phyloP scores from a whole-genome alignment of 2,329 filamentous ascomycete genomes.

The Waltergamsia citrina region DNA sequence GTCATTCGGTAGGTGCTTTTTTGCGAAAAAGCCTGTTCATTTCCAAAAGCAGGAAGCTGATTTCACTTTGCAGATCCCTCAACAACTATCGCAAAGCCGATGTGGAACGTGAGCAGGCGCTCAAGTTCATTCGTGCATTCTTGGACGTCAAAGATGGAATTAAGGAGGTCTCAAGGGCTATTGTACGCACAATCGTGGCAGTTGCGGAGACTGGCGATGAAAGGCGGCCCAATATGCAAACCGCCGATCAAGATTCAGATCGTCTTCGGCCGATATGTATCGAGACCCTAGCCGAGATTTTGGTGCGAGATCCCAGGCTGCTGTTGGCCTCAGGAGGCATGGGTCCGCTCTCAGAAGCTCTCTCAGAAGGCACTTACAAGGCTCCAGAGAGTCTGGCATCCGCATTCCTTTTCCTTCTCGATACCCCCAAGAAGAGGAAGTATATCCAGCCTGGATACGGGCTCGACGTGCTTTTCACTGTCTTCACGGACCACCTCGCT shows the following conservation, averaged over 20 bases:
- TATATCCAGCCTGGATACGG: slow-evolving; percentile 85
- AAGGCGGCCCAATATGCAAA: slow-evolving; percentile 65
- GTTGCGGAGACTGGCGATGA: slow-evolving; percentile 86
- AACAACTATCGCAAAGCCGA: slow-evolving; percentile 96
- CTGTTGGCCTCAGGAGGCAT: slow-evolving; percentile 79
- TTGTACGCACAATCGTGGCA: slow-evolving; percentile 83
- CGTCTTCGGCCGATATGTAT: slow-evolving; percentile 83
- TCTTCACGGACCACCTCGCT: slow-evolving; percentile 75
- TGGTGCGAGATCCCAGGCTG: slow-evolving; percentile 75
- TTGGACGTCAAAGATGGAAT: slow-evolving; percentile 91
- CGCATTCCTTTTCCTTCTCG: slow-evolving; percentile 83
- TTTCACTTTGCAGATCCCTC: slow-evolving; percentile 57
- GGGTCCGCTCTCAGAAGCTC: slow-evolving; percentile 77
- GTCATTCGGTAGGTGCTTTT: slow-evolving; percentile 56
- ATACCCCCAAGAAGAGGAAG: slow-evolving; percentile 70
- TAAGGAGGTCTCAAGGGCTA: slow-evolving; percentile 73
- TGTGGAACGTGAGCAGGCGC: slow-evolving; percentile 89
- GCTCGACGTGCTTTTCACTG: slow-evolving; percentile 79
- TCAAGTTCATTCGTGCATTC: slow-evolving; percentile 94
- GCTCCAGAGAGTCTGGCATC: slow-evolving; percentile 82
- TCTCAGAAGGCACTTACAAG: slow-evolving; percentile 85
- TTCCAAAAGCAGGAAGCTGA: too few species aligned
- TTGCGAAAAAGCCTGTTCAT: too few species aligned
- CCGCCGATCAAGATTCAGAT: slow-evolving; percentile 66
- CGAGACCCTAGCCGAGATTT: slow-evolving; percentile 84